Conservation (phyloP, 2,329 filamentous ascomycete species). For the Microcyclospora tardicrescens region DNA sequence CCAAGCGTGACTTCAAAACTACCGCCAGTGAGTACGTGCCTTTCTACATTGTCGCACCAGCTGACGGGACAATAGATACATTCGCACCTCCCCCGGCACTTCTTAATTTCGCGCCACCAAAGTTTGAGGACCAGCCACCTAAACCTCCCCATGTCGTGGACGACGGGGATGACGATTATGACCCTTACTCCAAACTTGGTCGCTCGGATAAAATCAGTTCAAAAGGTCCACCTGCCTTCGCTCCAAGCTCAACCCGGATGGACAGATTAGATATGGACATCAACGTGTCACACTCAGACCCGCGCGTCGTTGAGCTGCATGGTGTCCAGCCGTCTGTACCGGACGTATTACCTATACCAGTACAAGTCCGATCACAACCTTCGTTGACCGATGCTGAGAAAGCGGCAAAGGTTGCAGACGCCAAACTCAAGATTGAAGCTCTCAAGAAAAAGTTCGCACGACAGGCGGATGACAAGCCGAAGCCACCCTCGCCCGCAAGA, state of each 20-base stretch:
- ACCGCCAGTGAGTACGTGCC: too few relatives aligned
- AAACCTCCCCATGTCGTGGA: conserved; percentile 3
- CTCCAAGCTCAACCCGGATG: conserved; percentile 18
- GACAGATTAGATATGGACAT: too few relatives aligned
- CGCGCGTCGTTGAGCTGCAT: too few relatives aligned
- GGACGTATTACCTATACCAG: too few relatives aligned
- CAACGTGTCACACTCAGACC: too few relatives aligned
- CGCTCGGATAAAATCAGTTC: too few relatives aligned
- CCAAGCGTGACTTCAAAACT: too few relatives aligned
- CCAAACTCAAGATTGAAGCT: conserved; percentile 13
- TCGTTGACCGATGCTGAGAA: conserved; percentile 8
- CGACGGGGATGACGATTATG: conserved; percentile 10
- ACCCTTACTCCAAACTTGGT: too few relatives aligned
- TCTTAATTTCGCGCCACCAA: conserved; percentile 38
- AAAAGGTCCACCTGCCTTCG: conserved; percentile 20
- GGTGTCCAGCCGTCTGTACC: too few relatives aligned
- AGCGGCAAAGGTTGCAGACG: conserved; percentile 13
- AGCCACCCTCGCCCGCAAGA: background rate
- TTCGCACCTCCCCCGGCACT: conserved; percentile 16
- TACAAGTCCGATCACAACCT: background rate
- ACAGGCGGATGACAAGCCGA: too few relatives aligned
- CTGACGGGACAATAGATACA: conserved; percentile 14
- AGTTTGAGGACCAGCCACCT: conserved; percentile 7
- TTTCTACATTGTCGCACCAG: too few relatives aligned
- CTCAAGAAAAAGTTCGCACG: background rate